Base-by-base conservation (phyloP, 768 basidiomycete species). In the Mycena alexandri region DNA sequence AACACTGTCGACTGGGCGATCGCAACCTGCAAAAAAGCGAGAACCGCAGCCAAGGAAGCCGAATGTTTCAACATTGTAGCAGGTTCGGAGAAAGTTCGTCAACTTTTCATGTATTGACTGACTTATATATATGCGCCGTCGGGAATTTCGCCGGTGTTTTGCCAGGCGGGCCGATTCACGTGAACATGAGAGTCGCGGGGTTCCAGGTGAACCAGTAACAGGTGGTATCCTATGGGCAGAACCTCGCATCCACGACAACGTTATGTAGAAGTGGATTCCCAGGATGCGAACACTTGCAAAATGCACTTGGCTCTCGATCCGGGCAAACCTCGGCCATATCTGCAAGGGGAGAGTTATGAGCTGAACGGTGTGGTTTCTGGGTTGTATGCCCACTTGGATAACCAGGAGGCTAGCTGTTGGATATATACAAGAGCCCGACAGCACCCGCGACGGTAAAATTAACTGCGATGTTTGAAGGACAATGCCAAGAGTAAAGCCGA, bases 1-100 rank as follows among this genome's bases (percentile, higher is more conserved):
- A 36, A 70, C 2, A 66, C 51, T 16, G 33, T 34, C 9, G 69
- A 70, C 41, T 70, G 69, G 2, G 61, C 65, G 3, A 63, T 29
- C 5, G 61, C 61, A 34, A 48, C 36, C 22, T 65, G 69, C 52
- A 70, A 34, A 7, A 70, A 47, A 9, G 61, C 61, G 9, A 70
- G 44, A 36, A 59, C 6, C 1, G 61, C 51, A 24, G 61, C 61
- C 42, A 70, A 58, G 10, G 60, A 62, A 21, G 43, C 56, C 17
- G 46, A 52, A 29, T 58, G 33, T 41, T 38, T 25, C 25, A 61
- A 38, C 65, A 67, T 67, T 24, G 21, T 41, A 10, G 38, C 2
- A 38, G 9, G 10, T 38, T 10, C 38, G 38, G 38, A 38, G 34
- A 36, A 36, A 36, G 34, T 12, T 36, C 34, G 34, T 36, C 34